A percentile compares a stretch with the other conserved stretches of the same genome.
Conservation (phyloP, 2,329 filamentous ascomycete genomes). For the Monosporascus sp. region DNA sequence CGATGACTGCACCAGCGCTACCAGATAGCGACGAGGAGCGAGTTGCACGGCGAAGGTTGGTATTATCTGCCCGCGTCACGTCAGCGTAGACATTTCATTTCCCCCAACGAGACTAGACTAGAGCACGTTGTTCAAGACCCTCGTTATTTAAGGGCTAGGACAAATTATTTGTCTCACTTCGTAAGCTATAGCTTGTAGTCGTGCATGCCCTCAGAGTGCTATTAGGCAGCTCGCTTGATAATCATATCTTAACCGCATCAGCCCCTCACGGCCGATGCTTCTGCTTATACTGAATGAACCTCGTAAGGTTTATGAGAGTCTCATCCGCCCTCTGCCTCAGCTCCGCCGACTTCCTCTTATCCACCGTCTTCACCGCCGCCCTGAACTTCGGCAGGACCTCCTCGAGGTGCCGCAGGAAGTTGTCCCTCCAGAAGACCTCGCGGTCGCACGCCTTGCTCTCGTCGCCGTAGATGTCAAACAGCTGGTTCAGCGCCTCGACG, state of each 20-base stretch:
- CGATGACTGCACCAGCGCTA: background rate
- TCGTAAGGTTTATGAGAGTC: slow-evolving; percentile 51
- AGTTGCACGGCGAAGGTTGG: no score
- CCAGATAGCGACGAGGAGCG: no score
- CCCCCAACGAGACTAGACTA: no score
- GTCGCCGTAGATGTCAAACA: slow-evolving; percentile 64
- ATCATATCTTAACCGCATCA: background rate
- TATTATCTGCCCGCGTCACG: no score
- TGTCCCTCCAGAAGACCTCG: slow-evolving; percentile 59
- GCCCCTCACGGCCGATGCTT: slow-evolving; percentile 40
- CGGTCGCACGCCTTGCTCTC: slow-evolving; percentile 52
- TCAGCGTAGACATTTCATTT: no score
- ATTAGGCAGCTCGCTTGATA: background rate
- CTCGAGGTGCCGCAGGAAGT: slow-evolving; percentile 54
- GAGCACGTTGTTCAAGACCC: background rate
- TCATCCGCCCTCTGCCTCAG: slow-evolving; percentile 56
- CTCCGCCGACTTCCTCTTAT: slow-evolving; percentile 53
- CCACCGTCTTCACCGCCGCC: slow-evolving; percentile 52
- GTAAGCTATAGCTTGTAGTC: slow-evolving; percentile 6
- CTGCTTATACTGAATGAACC: slow-evolving; percentile 62
- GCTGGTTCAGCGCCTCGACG: slow-evolving; percentile 59
- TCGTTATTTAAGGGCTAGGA: background rate
- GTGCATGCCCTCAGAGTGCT: background rate
- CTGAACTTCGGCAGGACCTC: slow-evolving; percentile 47
- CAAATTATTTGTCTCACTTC: background rate